Evolutionary conservation across 768 basidiomycete species (phyloP).

Genomic region (Cyclocybe aegerita): DNA sequence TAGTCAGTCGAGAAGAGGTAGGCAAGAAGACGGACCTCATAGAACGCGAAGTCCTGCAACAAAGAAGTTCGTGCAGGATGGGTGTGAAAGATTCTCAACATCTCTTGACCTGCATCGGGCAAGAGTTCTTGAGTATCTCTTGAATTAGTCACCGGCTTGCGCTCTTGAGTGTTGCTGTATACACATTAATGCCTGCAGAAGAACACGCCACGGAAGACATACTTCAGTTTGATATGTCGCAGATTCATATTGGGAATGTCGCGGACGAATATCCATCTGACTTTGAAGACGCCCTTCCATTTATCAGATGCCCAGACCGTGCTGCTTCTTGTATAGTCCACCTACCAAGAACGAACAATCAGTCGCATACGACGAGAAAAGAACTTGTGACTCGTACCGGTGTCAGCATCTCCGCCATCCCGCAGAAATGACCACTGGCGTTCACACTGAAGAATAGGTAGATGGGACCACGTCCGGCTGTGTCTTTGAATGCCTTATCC

Average conservation of each 20-base stretch:
- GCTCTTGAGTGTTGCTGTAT: constrained; percentile 90
- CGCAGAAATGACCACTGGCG: constrained; percentile 96
- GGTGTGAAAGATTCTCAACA: constrained; percentile 92
- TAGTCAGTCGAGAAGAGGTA: not conserved
- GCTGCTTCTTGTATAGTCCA: constrained; percentile 92
- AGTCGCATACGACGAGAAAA: not conserved
- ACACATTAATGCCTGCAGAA: constrained; percentile 1
- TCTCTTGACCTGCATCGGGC: constrained; percentile 95
- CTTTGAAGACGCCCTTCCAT: constrained; percentile 99
- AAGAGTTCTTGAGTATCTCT: constrained; percentile 97
- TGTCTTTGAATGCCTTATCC: constrained; percentile 97
- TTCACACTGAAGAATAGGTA: constrained; percentile 99
- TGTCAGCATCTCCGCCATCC: constrained; percentile 98
- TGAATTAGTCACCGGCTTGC: constrained; percentile 97
- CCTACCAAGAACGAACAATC: constrained; percentile 32
- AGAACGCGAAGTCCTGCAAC: constrained; percentile 91
- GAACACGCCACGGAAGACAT: constrained; percentile 18
- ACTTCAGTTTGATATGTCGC: constrained; percentile 89
- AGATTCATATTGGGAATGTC: constrained; percentile 91
- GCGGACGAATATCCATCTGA: constrained; percentile 95
- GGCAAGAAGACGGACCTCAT: constrained; percentile 57
- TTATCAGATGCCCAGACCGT: constrained; percentile 99
- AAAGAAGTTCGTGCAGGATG: constrained; percentile 93
- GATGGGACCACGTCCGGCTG: constrained; percentile 87
- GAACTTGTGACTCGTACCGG: constrained; percentile 50